Evolutionary conservation across 1,284 basidiomycete species (phyloP).

Genomic region (Peniophora sp.): DNA sequence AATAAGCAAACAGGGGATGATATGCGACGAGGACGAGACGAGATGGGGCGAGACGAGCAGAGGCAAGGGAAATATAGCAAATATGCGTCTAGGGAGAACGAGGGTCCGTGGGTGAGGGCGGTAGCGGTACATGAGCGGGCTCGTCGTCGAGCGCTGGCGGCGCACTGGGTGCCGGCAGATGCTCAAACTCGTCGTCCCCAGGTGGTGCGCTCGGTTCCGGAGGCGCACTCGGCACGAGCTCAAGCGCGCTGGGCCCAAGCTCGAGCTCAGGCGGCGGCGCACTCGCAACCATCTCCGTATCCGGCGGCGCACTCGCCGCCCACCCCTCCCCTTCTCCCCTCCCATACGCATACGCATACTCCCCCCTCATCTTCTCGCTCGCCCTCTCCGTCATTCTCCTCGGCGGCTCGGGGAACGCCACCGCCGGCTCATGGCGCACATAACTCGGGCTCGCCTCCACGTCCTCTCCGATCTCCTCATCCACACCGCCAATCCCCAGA

Average conservation of each 20-base stretch:
- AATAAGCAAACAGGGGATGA: too few relatives aligned
- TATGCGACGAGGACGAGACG: too few relatives aligned
- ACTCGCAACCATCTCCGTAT: slow-evolving; percentile 3
- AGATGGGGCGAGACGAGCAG: too few relatives aligned
- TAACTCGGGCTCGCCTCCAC: slow-evolving; percentile 15
- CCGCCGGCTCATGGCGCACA: slow-evolving; percentile 16
- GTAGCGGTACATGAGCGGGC: too few relatives aligned
- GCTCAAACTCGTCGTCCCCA: not conserved
- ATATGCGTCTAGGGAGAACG: too few relatives aligned
- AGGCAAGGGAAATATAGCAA: too few relatives aligned
- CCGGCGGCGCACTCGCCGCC: not conserved
- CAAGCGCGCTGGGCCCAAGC: not conserved
- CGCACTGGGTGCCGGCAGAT: not conserved
- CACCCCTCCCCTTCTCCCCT: not conserved
- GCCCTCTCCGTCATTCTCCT: not conserved
- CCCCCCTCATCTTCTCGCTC: not conserved
- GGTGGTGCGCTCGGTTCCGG: not conserved
- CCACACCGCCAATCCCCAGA: slow-evolving; percentile 36
- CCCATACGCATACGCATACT: not conserved
- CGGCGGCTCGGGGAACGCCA: slow-evolving; percentile 22
- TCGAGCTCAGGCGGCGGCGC: slow-evolving; percentile 3
- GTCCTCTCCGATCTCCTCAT: slow-evolving; percentile 16
- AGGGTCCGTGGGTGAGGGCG: too few relatives aligned
- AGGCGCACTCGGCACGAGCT: not conserved
- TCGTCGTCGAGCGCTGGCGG: slow-evolving; percentile 26